phyloP scores from a whole-genome alignment of 345 rosid genomes.

The Camelina neglecta region DNA sequence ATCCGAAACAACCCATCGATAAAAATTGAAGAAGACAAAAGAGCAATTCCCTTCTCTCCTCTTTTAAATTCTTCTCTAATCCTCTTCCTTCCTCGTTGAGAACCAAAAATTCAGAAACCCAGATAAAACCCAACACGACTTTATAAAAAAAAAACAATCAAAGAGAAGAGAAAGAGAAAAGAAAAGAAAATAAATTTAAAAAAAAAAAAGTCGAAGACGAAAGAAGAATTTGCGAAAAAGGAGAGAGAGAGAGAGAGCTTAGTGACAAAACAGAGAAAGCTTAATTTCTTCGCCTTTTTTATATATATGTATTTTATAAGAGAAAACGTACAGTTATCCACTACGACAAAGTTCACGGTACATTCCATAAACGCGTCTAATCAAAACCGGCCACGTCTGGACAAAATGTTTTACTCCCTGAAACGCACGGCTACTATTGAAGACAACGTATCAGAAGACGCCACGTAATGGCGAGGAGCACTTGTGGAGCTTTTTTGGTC shows the following conservation, averaged over 20 bases:
- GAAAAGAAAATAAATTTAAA: background rate
- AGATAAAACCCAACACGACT: conserved; percentile 29
- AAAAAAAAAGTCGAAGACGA: conserved; percentile 11
- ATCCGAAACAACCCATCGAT: conserved; percentile 72
- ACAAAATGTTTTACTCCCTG: background rate
- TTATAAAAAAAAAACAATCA: background rate
- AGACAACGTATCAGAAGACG: background rate
- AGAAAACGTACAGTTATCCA: conserved; percentile 13
- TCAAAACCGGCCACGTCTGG: background rate
- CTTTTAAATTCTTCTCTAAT: background rate
- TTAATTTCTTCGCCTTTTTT: conserved; percentile 35
- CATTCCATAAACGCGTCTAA: background rate
- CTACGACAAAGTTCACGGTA: conserved; percentile 26
- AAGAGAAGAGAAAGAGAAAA: background rate
- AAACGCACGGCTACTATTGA: conserved; percentile 35
- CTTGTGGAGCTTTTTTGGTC: conserved; percentile 12
- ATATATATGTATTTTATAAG: background rate
- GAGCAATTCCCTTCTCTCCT: background rate
- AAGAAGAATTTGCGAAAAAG: conserved; percentile 40
- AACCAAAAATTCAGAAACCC: conserved; percentile 17
- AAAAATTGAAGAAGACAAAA: conserved; percentile 2
- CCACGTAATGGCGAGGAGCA: conserved; percentile 11
- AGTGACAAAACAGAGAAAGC: conserved; percentile 46
- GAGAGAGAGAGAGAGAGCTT: conserved; percentile 21
- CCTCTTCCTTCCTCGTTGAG: conserved; percentile 4